Percentiles rank a stretch among this genome's conserved stretches.
phyloP scores from a whole-genome alignment of 768 basidiomycete genomes.

The Pleurotus salmoneostramineus region DNA sequence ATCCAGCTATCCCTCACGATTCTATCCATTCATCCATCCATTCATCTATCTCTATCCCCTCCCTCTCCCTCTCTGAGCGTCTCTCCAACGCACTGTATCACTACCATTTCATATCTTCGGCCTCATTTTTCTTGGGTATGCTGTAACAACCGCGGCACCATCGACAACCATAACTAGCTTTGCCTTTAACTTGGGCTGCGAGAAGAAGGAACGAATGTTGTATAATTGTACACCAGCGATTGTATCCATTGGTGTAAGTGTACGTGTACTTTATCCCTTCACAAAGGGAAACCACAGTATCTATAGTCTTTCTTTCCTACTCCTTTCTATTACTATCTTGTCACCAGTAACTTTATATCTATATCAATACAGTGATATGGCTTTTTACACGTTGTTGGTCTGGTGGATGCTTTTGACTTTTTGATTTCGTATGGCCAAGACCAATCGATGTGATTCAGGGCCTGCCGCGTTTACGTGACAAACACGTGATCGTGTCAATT shows the following conservation, averaged over 20 bases:
- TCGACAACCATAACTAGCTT: background rate
- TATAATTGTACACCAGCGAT: slow-evolving; percentile 1
- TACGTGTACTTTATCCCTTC: background rate
- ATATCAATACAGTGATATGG: background rate
- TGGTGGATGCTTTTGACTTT: no score
- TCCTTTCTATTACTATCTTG: background rate
- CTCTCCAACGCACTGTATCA: background rate
- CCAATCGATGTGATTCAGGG: no score
- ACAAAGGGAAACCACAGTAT: background rate
- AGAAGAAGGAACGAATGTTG: background rate
- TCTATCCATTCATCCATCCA: background rate
- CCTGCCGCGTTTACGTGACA: background rate
- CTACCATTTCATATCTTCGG: background rate
- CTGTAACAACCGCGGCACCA: background rate
- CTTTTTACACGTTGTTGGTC: no score
- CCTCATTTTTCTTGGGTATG: background rate
- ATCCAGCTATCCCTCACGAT: background rate
- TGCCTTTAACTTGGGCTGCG: background rate
- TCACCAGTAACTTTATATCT: background rate
- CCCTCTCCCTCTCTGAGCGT: background rate
- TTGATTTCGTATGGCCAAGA: no score
- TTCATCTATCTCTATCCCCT: background rate
- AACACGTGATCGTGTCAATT: background rate
- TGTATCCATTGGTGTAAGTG: background rate
- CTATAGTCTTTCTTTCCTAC: background rate